Base-by-base conservation (phyloP, 108 stramenopile species). In the Cyclotella choctawhatcheeana region DNA sequence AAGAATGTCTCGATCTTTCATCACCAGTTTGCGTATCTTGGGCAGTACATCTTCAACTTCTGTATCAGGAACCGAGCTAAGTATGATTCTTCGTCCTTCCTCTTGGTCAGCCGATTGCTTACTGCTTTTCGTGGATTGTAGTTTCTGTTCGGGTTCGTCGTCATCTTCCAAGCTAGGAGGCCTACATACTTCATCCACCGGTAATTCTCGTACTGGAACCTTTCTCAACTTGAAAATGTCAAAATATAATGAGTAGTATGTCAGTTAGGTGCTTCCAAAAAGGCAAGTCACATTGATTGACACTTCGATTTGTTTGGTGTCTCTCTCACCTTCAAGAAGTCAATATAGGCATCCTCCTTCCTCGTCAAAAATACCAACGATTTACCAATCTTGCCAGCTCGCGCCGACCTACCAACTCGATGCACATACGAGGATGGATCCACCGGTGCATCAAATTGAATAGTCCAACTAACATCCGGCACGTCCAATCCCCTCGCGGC, bases 401-500 rank as follows among this genome's bases (percentile, higher is more conserved):
- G 82, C 22, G 98, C 99, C 8, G 97, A 90, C 37, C 99, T 70
- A 3, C 99, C 99, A 26, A 98, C 97, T 43, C 99, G 92, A 83
- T 99, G 99, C 13, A 99, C 93, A 74, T 95, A 99, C 37, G 91
- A 94, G 48, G 90, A 88, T 6, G 98, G 98, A 77, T 99, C 97
- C 29, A 90, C 82, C 12, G 99, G 99, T 18, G 98, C 94, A 75
- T 98, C 97, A 73, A 96, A 95, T 71, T 99, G 99, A 45, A 98
- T 91, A 21, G 96, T 96, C 96, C 97, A 98, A 31, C 93, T 81
- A 5, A 99, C 88, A 83, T 98, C 95, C 1, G 94, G 83, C 1
- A 99, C 92, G 77, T 99, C 99, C 31, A 99, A 71, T 2, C 99
- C 99, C 5, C 98, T 84, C n/a, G 98, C 97, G 0, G 98, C 99